Conservation (phyloP, 2,329 filamentous ascomycete species). For the Corinectria fuckeliana region DNA sequence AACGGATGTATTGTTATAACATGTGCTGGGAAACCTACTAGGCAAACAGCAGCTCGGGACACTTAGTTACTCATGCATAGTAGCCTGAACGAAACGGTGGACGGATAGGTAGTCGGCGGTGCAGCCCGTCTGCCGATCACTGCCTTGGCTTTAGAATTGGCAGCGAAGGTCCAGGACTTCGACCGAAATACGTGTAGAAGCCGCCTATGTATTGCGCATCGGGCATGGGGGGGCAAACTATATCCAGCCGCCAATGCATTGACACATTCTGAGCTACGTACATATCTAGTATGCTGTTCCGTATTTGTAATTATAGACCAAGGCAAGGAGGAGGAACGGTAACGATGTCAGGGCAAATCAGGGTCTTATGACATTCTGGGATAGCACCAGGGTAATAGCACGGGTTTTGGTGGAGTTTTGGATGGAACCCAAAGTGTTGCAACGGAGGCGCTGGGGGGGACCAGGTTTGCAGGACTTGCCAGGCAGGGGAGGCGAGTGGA, state of each 20-base stretch:
- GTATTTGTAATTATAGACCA: background rate
- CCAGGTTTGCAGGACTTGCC: constrained; percentile 10
- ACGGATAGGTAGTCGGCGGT: constrained; percentile 5
- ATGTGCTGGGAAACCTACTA: background rate
- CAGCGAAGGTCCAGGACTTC: constrained; percentile 11
- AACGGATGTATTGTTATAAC: no score
- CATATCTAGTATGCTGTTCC: background rate
- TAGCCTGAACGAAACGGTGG: no score
- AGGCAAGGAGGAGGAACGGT: background rate
- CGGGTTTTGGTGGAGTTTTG: constrained; percentile 6
- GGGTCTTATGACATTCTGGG: background rate
- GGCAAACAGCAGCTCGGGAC: no score
- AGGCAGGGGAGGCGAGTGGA: background rate
- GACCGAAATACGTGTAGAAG: constrained; percentile 13
- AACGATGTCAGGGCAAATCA: background rate
- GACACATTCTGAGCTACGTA: background rate
- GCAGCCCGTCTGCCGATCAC: constrained; percentile 16
- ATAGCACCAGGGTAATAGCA: background rate
- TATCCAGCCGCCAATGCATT: no score
- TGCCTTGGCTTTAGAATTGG: constrained; percentile 17
- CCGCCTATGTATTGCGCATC: constrained; percentile 9
- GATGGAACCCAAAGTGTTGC: constrained; percentile 21
- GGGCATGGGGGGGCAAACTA: background rate
- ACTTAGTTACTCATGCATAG: no score
- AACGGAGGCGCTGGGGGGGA: constrained; percentile 15